phyloP scores from a whole-genome alignment of 352 stramenopile genomes.

The Phytophthora hybrid region DNA sequence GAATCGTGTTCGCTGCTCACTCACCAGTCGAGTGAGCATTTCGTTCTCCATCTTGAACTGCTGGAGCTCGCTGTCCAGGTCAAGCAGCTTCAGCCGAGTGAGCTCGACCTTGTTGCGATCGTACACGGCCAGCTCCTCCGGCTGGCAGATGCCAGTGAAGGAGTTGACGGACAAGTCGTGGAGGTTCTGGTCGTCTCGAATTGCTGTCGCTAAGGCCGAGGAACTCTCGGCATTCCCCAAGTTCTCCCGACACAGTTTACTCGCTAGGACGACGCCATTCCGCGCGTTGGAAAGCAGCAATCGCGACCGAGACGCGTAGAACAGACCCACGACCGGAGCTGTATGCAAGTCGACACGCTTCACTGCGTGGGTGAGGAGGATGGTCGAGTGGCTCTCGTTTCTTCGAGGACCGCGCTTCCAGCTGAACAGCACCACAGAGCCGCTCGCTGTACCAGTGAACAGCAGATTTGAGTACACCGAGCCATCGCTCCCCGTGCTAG shows the following conservation, averaged over 20 bases:
- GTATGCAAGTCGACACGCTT: conserved; percentile 61
- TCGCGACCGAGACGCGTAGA: conserved; percentile 41
- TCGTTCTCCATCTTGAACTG: conserved; percentile 82
- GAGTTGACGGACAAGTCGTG: conserved; percentile 26
- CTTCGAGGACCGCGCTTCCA: conserved; percentile 49
- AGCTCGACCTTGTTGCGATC: conserved; percentile 67
- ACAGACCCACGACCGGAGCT: conserved; percentile 49
- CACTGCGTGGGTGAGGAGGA: conserved; percentile 43
- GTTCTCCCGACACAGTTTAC: conserved; percentile 26
- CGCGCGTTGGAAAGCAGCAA: conserved; percentile 53
- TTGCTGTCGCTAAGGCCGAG: conserved; percentile 20
- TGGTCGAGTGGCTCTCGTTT: conserved; percentile 27
- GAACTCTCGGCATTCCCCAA: conserved; percentile 18
- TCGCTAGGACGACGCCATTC: conserved; percentile 57
- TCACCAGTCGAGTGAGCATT: conserved; percentile 59
- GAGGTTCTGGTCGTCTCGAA: conserved; percentile 38
- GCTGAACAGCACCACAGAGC: conserved; percentile 54
- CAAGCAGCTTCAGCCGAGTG: conserved; percentile 57
- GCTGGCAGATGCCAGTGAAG: conserved; percentile 51
- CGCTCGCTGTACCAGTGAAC: conserved; percentile 53
- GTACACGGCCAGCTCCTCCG: conserved; percentile 67
- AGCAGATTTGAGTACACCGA: conserved; percentile 43
- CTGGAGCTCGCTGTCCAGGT: conserved; percentile 70
- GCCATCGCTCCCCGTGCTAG: conserved; percentile 6
- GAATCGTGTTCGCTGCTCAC: conserved; percentile 55